These are phyloP conservation scores for Rhododendron simsii DNA, from an alignment of 148 eudicot species.

Conservation along the genomic window DNA sequence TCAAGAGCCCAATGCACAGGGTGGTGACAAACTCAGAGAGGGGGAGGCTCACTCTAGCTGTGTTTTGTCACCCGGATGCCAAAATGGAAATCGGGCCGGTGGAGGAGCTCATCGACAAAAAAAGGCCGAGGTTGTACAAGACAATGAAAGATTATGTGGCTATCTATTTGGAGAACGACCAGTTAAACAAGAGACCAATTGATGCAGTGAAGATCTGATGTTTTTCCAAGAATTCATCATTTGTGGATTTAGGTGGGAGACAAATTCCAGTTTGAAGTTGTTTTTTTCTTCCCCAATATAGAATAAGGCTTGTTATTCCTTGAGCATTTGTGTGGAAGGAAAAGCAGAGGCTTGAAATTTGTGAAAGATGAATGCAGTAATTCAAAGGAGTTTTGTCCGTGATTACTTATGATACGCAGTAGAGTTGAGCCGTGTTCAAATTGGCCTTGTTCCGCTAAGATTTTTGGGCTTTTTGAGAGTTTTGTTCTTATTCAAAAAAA, in stretches of 20 bases:
- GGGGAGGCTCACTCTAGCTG: slow-evolving; percentile 35
- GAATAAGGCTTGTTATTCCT: not conserved
- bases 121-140: slow-evolving; percentile 27
- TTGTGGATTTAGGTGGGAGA: not conserved
- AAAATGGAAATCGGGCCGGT: slow-evolving; percentile 34
- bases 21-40: slow-evolving; percentile 37
- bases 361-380: no score
- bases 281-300: not conserved
- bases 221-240: not conserved
- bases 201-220: slow-evolving; percentile 28
- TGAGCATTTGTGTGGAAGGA: not conserved
- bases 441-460: no score
- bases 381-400: no score
- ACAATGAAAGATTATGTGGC: slow-evolving; percentile 22
- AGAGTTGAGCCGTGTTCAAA: no score
- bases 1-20: slow-evolving; percentile 51
- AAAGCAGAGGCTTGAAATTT: not conserved
- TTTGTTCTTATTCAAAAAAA: no score
- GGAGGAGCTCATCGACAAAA: slow-evolving; percentile 28
- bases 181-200: slow-evolving; percentile 38
- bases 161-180: slow-evolving; percentile 27
- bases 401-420: no score
- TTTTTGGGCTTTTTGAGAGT: no score
- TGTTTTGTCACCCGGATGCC: slow-evolving; percentile 35
- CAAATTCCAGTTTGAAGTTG: not conserved